Evolutionary conservation across 2,329 filamentous ascomycete genomes (phyloP).

Genomic region (Colletotrichum sidae): DNA sequence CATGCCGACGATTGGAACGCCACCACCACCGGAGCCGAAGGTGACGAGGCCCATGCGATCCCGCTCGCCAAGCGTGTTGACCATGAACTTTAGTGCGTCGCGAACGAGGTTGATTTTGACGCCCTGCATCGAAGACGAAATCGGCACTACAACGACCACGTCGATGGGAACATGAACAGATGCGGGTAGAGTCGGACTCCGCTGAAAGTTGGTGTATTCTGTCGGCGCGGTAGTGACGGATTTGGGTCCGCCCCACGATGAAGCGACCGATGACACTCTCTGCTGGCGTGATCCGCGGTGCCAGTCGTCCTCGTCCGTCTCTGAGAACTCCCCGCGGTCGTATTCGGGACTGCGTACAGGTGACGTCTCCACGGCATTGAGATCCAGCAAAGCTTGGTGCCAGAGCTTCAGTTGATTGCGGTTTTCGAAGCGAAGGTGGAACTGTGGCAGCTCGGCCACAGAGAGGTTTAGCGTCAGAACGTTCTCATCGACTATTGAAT

Average conservation of each 20-base stretch:
- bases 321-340: constrained; percentile 81
- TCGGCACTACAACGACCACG: constrained; percentile 94
- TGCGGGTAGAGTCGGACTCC: constrained; percentile 56
- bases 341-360: constrained; percentile 79
- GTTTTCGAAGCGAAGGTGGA: constrained; percentile 90
- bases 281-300: constrained; percentile 71
- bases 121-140: constrained; percentile 99
- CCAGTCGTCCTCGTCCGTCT: constrained; percentile 90
- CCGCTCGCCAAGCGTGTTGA: constrained; percentile 87
- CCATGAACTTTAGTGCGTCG: constrained; percentile 92
- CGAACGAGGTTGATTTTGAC: constrained; percentile 95
- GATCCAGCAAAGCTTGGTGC: constrained; percentile 87
- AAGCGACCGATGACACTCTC: constrained; percentile 84
- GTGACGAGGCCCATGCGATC: constrained; percentile 98
- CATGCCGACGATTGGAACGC: constrained; percentile 97
- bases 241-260: constrained; percentile 82
- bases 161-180: constrained; percentile 91
- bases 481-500: constrained; percentile 73
- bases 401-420: constrained; percentile 87
- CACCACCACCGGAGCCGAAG: constrained; percentile 93
- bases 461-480: constrained; percentile 91
- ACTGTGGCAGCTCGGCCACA: constrained; percentile 90
- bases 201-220: constrained; percentile 84
- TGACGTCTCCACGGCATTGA: constrained; percentile 77
- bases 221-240: constrained; percentile 91